Percentiles rank a stretch among this genome's conserved stretches.
Evolutionary conservation across 2,329 filamentous ascomycete genomes (phyloP).

Genomic region (Sporothrix euskadiensis): DNA sequence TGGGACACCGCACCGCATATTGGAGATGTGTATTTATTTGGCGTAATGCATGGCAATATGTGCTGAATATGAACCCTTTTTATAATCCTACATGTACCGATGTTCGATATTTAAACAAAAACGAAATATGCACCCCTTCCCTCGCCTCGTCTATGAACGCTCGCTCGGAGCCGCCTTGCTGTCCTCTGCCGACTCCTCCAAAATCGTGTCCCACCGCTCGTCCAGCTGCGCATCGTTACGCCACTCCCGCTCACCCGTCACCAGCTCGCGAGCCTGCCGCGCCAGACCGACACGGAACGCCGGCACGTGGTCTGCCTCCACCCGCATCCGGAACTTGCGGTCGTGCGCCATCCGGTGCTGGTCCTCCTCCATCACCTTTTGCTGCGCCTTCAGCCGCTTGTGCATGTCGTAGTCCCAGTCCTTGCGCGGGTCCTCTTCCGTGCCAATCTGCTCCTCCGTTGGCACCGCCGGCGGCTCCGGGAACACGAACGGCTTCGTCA

Average conservation of each 20-base stretch:
- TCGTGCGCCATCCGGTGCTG: constrained; percentile 33
- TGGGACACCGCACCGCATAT: background rate
- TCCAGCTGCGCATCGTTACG: constrained; percentile 49
- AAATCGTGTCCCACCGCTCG: constrained; percentile 48
- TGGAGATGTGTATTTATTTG: constrained; percentile 22
- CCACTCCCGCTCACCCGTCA: constrained; percentile 65
- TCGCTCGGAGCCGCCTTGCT: constrained; percentile 26
- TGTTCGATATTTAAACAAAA: background rate
- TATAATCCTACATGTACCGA: constrained; percentile 27
- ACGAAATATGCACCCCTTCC: background rate
- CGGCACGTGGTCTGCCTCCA: constrained; percentile 41
- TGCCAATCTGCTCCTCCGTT: constrained; percentile 25
- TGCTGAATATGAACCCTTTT: constrained; percentile 13
- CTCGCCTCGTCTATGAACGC: constrained; percentile 25
- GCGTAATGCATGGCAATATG: constrained; percentile 17
- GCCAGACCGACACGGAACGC: constrained; percentile 47
- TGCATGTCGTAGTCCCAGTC: constrained; percentile 66
- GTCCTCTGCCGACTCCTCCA: constrained; percentile 37
- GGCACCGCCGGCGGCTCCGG: constrained; percentile 67
- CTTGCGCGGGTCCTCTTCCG: constrained; percentile 37
- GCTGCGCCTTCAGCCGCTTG: constrained; percentile 37
- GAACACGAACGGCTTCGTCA: constrained; percentile 86
- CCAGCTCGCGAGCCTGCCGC: constrained; percentile 62
- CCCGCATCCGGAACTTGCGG: constrained; percentile 37
- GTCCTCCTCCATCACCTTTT: constrained; percentile 39